These are phyloP conservation scores for Striga hermonthica DNA, from an alignment of 305 asterid genomes.

Conservation along the genomic window DNA sequence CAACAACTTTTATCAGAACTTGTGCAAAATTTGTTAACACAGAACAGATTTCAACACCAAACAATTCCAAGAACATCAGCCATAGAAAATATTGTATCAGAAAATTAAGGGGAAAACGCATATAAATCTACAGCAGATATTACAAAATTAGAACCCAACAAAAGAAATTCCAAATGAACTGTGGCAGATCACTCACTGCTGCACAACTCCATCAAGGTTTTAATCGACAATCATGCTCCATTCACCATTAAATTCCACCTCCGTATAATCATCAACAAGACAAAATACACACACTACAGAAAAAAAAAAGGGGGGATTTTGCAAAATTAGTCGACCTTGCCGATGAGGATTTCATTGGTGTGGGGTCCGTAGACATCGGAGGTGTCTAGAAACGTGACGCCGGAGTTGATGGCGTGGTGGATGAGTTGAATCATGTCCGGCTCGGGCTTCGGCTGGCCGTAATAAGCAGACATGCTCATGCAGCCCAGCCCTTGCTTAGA, in stretches of 20 bases:
- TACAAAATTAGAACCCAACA: too few species aligned
- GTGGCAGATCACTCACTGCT: too few species aligned
- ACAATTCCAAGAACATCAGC: neutral
- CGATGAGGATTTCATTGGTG: slow-evolving; percentile 37
- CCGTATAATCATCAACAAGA: neutral
- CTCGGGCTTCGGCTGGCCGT: slow-evolving; percentile 40
- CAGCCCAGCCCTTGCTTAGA: slow-evolving; percentile 39
- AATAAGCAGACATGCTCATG: slow-evolving; percentile 35
- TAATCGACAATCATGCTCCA: too few species aligned
- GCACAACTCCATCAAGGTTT: too few species aligned
- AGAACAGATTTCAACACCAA: neutral
- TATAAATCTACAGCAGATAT: too few species aligned
- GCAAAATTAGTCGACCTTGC: slow-evolving; percentile 24
- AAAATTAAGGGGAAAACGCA: too few species aligned
- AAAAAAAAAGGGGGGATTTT: neutral
- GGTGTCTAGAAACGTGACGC: slow-evolving; percentile 38
- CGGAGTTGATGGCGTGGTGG: slow-evolving; percentile 36
- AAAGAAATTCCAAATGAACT: too few species aligned
- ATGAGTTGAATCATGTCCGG: slow-evolving; percentile 38
- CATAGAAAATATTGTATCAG: neutral
- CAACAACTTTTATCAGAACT: neutral
- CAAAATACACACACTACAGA: neutral
- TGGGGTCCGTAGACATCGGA: slow-evolving; percentile 36
- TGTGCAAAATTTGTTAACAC: neutral
- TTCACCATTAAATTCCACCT: neutral